Base-by-base conservation (phyloP, 805 yeast genomes). In the Candida tibetensis region DNA sequence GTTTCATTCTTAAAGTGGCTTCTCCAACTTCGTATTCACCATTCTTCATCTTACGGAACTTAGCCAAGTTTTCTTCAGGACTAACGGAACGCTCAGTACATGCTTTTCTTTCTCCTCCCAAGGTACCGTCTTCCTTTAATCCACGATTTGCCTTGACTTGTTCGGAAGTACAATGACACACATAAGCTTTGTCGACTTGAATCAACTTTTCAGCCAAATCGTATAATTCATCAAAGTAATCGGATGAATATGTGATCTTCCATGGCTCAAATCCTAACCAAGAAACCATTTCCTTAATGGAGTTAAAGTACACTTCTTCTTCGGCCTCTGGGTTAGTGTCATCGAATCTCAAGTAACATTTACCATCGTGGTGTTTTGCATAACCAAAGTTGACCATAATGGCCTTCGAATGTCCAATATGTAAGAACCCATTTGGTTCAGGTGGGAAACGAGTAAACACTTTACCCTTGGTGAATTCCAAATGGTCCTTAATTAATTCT, bases 311-410 rank as follows among this genome's bases (percentile, higher is more conserved):
- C 39, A 79, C 79, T 51, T 89, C 96, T 51, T 93, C 97, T 67
- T 93, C 99, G 31, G 97, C 96, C 66, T 93, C 99, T 1, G 99
- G 99, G 57, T 93, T 93, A 23, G 99, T 93, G 60, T 93, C 99
- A 64, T 93, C 99, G 53, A 80, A 93, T 62, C 99, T 78, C 61
- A 93, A 74, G 60, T 89, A 88, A 64, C 99, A 93, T 37, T 77
- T 72, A 47, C 99, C 99, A 45, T 78, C 75, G 60, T 89, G 73
- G 66, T 70, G 83, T 58, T 85, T 82, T 28, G 99, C 99, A 62
- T 74, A 93, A n/a, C 99, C 99, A 64, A 93, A 93, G 62, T 93
- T 90, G 38, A 91, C 96, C 79, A 93, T 85, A 58, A 93, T 91
- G 36, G 99, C 99, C 67, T 93, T 93, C 29, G 96, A 85, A 59